A percentile compares a stretch with the other conserved stretches of the same genome.
phyloP scores from a whole-genome alignment of 1,284 basidiomycete genomes.

The Papiliotrema nemorosa region DNA sequence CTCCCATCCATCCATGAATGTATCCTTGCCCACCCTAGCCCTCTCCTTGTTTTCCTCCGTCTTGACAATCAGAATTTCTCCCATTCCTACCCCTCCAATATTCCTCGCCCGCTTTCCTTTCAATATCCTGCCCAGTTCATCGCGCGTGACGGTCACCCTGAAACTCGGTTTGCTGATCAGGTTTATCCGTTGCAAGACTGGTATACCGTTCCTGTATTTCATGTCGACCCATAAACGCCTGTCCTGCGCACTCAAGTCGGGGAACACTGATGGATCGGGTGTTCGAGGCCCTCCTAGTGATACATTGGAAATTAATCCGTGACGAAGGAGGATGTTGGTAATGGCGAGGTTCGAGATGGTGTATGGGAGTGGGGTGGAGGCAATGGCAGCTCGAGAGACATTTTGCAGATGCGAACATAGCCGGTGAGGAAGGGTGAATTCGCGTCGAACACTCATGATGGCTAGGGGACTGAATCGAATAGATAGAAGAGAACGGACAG shows the following conservation, averaged over 20 bases:
- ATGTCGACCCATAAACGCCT: conserved; percentile 43
- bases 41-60: conserved; percentile 18
- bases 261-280: conserved; percentile 38
- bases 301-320: conserved; percentile 46
- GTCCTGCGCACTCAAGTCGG: conserved; percentile 26
- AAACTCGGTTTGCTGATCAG: conserved; percentile 43
- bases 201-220: conserved; percentile 46
- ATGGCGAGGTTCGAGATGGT: conserved; percentile 41
- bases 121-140: conserved; percentile 45
- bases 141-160: conserved; percentile 30
- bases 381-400: conserved; percentile 41
- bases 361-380: conserved; percentile 44
- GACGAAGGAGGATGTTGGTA: conserved; percentile 44
- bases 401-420: conserved; percentile 46
- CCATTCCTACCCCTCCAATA: conserved; percentile 43
- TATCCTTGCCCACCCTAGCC: conserved; percentile 24
- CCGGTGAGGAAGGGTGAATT: conserved; percentile 39
- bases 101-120: conserved; percentile 43
- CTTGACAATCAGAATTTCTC: conserved; percentile 45
- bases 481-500: too few species aligned
- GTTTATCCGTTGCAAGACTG: conserved; percentile 40
- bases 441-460: conserved; percentile 14
- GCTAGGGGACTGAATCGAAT: background rate
- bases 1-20: conserved; percentile 49
- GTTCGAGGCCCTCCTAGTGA: conserved; percentile 39